Evolutionary conservation across 345 rosid species (phyloP), one percentile per base, ranked within the genome.

Genomic region (Gossypium raimondii): DNA sequence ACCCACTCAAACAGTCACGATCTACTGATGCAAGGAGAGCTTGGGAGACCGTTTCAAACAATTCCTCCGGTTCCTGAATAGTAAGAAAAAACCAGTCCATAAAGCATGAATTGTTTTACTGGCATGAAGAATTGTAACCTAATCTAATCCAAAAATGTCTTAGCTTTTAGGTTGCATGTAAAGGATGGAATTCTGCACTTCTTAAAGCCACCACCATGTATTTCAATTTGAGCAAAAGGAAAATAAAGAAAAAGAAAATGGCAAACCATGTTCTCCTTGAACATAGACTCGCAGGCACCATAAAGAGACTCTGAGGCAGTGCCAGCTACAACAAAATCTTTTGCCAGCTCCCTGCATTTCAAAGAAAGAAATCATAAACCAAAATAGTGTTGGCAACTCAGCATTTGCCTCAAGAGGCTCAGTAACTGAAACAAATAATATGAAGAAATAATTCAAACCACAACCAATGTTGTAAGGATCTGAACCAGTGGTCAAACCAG

Each of bases 221-320:
- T 53, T 17, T 45, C 11, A 34, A 27, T 58, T 29, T 20, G 3
- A 52, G 25, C 22, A 34, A 20, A 65, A 8, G 45, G 60, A 65
- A 63, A 72, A 1, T 27, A 27, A 7, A 9, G 14, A 1, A 41
- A 27, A 4, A 9, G 14, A 14, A 14, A 67, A 61, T 59, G 72
- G 84, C 94, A 44, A 81, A 95, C 99, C 98, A 95, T 89, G 76
- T 95, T 88, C 57, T 95, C 97, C 86, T 87, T 93, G 86, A 80
- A 95, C 93, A 93, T 88, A 9, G 98, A 88, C 78, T 95, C 97
- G 58, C 99, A 93, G 38, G 99, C 98, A 74, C 98, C 98, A 81
- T 93, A 95, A 2, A 95, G 93, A 68, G 99, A 93, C 77, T 95
- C 98, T 51, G 93, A 85, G 70, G 97, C 97, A 83, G 97, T 90